Evolutionary conservation across 441 rosid species (phyloP), one percentile per base, ranked within the genome.

Genomic region (Mallotus japonicus): DNA sequence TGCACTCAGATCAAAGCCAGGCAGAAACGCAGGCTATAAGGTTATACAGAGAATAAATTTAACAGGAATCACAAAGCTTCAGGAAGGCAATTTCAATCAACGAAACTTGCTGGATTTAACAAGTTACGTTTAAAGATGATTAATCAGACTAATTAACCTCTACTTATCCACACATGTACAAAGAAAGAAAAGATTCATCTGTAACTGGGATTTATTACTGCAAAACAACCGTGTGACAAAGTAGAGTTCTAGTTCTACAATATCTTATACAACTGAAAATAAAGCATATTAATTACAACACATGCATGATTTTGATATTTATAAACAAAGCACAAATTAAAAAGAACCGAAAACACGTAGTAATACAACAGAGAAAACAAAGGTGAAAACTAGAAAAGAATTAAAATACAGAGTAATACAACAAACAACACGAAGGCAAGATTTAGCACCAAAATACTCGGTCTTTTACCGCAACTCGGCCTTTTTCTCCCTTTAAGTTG

Each of bases 381-480:
- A 6, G 40, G 3, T 5, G 22, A 20, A 7, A 12, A 67, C 8
- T 47, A 64, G 22, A 20, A 22, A 6, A 50, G 9, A 50, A 62
- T 15, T 5, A 7, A 4, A 12, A 40, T 34, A 55, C 4, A 24
- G 8, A 5, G 51, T 34, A 58, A n/a, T 67, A 55, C 12, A 24
- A 57, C 10, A 46, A 5, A 28, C 47, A 59, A 75, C 54, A 2
- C 3, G 10, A 72, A 65, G 66, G 47, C n/a, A 17, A 65, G 7
- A 62, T 51, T 86, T 77, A 91, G 80, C 83, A 72, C 97, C 97
- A 93, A 62, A 85, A 80, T 14, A 89, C 85, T 32, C 71, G 73
- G 75, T 85, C 75, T 75, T 85, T 90, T 32, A 88, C 79, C n/a
- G 85, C 84, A 58, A 85, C 69, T 62, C 65, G 65, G 17, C 80